phyloP scores from a whole-genome alignment of 176 grass and related monocot species.

The Neostapfia colusana region DNA sequence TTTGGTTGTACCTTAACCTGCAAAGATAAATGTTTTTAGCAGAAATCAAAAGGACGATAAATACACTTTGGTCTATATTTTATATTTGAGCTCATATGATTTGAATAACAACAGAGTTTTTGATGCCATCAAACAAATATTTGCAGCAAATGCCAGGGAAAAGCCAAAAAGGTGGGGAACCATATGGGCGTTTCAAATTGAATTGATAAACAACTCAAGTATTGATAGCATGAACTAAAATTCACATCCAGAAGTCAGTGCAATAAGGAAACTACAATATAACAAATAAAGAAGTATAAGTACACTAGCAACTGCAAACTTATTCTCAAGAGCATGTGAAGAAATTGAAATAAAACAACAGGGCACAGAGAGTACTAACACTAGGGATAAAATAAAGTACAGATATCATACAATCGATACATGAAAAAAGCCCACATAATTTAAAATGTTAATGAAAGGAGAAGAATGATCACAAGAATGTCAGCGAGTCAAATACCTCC shows the following conservation, averaged over 20 bases:
- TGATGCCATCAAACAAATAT: background rate
- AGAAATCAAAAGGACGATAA: background rate
- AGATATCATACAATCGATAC: background rate
- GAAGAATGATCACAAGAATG: too few relatives aligned
- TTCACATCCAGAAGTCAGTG: background rate
- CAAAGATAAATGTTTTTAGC: background rate
- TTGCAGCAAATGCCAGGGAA: background rate
- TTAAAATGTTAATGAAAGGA: too few relatives aligned
- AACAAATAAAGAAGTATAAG: too few relatives aligned
- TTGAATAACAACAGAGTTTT: background rate
- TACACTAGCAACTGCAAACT: background rate
- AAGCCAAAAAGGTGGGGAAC: background rate
- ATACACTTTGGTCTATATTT: background rate
- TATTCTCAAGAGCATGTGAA: background rate
- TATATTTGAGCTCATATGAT: background rate
- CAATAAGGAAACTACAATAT: too few relatives aligned
- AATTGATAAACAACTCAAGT: background rate
- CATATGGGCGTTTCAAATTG: background rate
- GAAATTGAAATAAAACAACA: background rate
- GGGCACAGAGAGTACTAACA: background rate
- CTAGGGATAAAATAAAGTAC: background rate
- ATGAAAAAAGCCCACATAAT: too few relatives aligned
- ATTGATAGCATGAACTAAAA: background rate
- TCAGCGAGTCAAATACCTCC: conserved; percentile 37
- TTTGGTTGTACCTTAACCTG: conserved; percentile 65